Base-by-base conservation (phyloP, 2,329 filamentous ascomycete species). In the Camillea tinctor region DNA sequence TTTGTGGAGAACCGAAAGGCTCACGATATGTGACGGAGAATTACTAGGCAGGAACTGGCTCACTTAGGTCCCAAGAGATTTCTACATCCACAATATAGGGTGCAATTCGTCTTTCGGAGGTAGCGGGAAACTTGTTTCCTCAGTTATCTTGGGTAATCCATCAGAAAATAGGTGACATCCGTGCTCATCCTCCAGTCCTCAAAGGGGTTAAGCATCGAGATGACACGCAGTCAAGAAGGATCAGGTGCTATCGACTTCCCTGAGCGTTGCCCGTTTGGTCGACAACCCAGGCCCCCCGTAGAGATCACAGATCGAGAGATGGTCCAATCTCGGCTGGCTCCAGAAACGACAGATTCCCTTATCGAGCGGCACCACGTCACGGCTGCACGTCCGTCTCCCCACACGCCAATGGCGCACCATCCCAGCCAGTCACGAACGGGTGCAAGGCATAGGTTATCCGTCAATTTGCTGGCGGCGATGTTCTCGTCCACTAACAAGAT, bases 171-270 rank as follows among this genome's bases (percentile, higher is more conserved):
- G 49, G 49, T 50, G 49, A 19, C 49, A 50, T 50, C 49, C 49
- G 49, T 50, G 49, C 49, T 50, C 19, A 21, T 23, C 49, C 19
- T 23, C 49, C 11, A 23, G 49, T 60, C 60, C 61, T 60, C 23
- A 60, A 57, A 60, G 54, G 57, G 60, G 59, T 59, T 63, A 65
- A 57, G 52, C 57, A 65, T 69, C 64, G 66, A 66, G 68, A 71
- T 71, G 69, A 71, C 69, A 71, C 69, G 68, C 69, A 71, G 69
- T 69, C 60, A 62, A 66, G 44, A 19, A 68, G 64, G 68, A 68
- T 71, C 69, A 71, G 69, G 69, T 71, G 69, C 64, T 58, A 65
- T 60, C 59, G 60, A 58, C 58, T 51, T 55, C 56, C 56, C 36
- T 44, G 36, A 15, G 6, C 15, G 36, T n/a, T 44, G 13, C 36